Evolutionary conservation across 2,329 filamentous ascomycete genomes (phyloP).

Genomic region (Fusarium guadeloupense): DNA sequence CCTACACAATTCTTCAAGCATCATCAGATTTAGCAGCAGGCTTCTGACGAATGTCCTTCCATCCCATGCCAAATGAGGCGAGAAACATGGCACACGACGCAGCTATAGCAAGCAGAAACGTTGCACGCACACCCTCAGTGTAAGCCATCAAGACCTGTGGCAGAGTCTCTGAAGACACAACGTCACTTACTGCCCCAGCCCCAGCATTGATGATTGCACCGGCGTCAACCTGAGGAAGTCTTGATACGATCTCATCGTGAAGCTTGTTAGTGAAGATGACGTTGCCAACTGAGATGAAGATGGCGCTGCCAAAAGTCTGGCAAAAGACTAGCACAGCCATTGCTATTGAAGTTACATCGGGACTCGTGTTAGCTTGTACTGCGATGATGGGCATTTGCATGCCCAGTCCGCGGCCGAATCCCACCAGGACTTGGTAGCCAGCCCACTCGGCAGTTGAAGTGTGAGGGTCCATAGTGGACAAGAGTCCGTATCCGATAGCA

Average conservation of each 20-base stretch:
- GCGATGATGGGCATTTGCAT: constrained; percentile 53
- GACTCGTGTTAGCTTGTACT: constrained; percentile 41
- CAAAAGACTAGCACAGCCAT: constrained; percentile 42
- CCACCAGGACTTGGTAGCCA: constrained; percentile 54
- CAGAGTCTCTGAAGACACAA: constrained; percentile 46
- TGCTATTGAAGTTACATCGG: constrained; percentile 40
- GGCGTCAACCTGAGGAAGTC: constrained; percentile 45
- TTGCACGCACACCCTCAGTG: constrained; percentile 45
- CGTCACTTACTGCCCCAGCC: constrained; percentile 50
- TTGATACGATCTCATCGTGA: constrained; percentile 41
- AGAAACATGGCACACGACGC: constrained; percentile 47
- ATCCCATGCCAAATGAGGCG: constrained; percentile 56
- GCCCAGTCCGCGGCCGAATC: constrained; percentile 55
- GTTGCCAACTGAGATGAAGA: constrained; percentile 54
- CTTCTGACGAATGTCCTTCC: constrained; percentile 55
- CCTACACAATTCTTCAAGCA: constrained; percentile 12
- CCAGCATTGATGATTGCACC: constrained; percentile 53
- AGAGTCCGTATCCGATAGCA: constrained; percentile 51
- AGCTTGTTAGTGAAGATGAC: constrained; percentile 48
- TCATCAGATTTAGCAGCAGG: constrained; percentile 18
- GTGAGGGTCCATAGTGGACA: constrained; percentile 52
- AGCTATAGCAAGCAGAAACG: constrained; percentile 46
- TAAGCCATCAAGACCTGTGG: constrained; percentile 53
- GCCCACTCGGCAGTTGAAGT: constrained; percentile 53
- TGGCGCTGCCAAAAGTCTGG: constrained; percentile 52